These are phyloP conservation scores for Pyrenochaeta sp. DNA, from an alignment of 2,329 filamentous ascomycete genomes.

Conservation along the genomic window DNA sequence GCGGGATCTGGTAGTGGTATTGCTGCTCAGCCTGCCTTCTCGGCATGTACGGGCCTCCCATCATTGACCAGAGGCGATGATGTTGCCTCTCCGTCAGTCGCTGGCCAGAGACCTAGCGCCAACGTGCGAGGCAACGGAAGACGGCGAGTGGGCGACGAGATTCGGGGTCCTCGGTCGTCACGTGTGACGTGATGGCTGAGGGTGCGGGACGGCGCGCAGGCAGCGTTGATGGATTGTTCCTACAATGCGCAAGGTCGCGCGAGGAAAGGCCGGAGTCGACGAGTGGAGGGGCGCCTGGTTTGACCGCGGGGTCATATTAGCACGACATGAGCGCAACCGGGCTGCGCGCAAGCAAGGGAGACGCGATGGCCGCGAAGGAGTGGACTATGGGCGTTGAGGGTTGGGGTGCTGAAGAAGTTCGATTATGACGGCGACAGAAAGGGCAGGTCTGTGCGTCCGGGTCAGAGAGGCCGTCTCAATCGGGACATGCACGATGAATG, in stretches of 20 bases:
- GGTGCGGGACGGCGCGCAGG: constrained; percentile 19
- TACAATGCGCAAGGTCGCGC: constrained; percentile 41
- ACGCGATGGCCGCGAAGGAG: constrained; percentile 16
- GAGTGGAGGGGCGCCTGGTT: constrained; percentile 28
- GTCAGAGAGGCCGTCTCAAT: constrained; percentile 1
- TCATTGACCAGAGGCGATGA: constrained; percentile 71
- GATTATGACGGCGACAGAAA: constrained; percentile 9
- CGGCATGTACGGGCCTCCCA: constrained; percentile 68
- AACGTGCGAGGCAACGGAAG: constrained; percentile 49
- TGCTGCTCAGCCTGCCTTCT: constrained; percentile 53
- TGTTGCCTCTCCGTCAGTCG: constrained; percentile 52
- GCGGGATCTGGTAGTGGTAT: constrained; percentile 39
- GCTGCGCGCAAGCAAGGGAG: constrained; percentile 30
- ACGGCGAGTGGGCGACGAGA: constrained; percentile 10
- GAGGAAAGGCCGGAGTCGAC: constrained; percentile 27
- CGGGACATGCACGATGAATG: too few relatives aligned
- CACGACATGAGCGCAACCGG: constrained; percentile 46
- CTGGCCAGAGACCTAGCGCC: constrained; percentile 48
- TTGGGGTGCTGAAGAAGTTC: constrained; percentile 8
- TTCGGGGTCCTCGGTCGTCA: constrained; percentile 1
- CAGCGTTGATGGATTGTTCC: constrained; percentile 35
- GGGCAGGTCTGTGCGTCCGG: constrained; percentile 16
- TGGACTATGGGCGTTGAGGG: constrained; percentile 2
- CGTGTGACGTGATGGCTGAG: constrained; percentile 3
- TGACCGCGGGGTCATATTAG: constrained; percentile 44